A percentile compares a stretch with the other conserved stretches of the same genome.
Conservation (phyloP, 495 filamentous ascomycete genomes). For the Xanthoparmelia taractica region DNA sequence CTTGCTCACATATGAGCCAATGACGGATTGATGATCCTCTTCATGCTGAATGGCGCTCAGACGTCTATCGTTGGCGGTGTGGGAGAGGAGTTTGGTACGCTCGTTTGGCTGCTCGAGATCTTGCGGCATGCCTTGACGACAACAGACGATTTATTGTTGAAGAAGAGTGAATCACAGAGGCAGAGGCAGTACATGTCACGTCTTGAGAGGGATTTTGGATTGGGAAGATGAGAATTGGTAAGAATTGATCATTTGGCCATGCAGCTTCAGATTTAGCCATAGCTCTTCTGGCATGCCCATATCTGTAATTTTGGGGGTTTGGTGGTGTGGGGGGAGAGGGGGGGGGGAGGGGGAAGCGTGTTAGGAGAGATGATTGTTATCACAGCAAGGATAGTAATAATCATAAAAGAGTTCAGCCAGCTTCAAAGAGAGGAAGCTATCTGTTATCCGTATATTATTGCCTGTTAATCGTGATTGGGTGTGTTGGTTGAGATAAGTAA, state of each 20-base stretch:
- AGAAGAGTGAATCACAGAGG: not conserved
- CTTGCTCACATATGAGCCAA: constrained; percentile 33
- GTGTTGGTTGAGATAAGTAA: too few species aligned
- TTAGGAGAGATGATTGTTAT: too few species aligned
- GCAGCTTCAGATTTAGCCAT: not conserved
- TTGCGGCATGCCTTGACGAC: constrained; percentile 18
- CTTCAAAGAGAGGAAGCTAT: too few species aligned
- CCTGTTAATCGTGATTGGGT: too few species aligned
- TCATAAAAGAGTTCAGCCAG: too few species aligned
- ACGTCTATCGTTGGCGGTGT: constrained; percentile 27
- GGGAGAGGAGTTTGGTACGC: constrained; percentile 29
- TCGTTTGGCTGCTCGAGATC: constrained; percentile 28
- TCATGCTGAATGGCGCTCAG: constrained; percentile 30
- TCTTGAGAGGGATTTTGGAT: not conserved
- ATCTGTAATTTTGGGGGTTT: too few species aligned
- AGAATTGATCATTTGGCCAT: not conserved
- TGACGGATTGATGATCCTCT: constrained; percentile 31
- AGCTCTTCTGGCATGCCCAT: too few species aligned
- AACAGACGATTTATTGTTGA: not conserved
- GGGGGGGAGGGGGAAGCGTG: too few species aligned
- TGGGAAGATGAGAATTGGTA: not conserved
- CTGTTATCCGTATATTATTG: too few species aligned
- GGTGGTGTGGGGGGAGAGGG: not conserved
- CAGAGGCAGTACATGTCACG: not conserved
- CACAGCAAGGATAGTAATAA: too few species aligned